Evolutionary conservation across 352 stramenopile species (phyloP).

Genomic region (Globisporangium mamillatum): DNA sequence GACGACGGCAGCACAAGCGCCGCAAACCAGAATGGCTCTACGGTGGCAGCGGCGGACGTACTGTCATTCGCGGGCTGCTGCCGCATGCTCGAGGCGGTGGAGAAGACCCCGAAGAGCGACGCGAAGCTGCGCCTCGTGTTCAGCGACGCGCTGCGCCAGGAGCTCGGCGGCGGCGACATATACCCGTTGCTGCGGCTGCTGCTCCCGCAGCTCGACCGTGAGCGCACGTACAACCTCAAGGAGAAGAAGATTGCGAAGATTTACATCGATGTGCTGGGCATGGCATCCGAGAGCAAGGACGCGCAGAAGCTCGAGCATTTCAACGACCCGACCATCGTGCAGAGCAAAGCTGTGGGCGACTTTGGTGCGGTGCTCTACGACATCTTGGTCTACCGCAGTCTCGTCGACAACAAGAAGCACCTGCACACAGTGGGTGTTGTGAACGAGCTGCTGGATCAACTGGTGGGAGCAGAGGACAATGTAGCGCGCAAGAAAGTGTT

Average conservation of each 20-base stretch:
- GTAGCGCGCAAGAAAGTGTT: slow-evolving; percentile 50
- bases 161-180: slow-evolving; percentile 54
- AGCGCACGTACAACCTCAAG: slow-evolving; percentile 86
- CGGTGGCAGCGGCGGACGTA: background rate
- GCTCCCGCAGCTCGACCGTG: slow-evolving; percentile 76
- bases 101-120: slow-evolving; percentile 70
- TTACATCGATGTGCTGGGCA: slow-evolving; percentile 72
- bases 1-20: background rate
- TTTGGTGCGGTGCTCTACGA: slow-evolving; percentile 78
- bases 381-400: slow-evolving; percentile 64
- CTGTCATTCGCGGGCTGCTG: slow-evolving; percentile 77
- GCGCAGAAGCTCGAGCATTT: slow-evolving; percentile 81
- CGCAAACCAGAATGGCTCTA: background rate
- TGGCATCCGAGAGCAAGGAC: slow-evolving; percentile 58
- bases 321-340: slow-evolving; percentile 77
- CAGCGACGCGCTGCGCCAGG: slow-evolving; percentile 50
- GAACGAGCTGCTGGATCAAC: slow-evolving; percentile 55
- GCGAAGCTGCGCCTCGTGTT: slow-evolving; percentile 78
- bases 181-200: slow-evolving; percentile 76
- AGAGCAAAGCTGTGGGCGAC: slow-evolving; percentile 78
- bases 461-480: slow-evolving; percentile 50
- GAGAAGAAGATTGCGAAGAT: slow-evolving; percentile 85
- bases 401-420: slow-evolving; percentile 31
- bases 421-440: slow-evolving; percentile 60
- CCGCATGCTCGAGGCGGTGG: slow-evolving; percentile 63